Evolutionary conservation across 1,284 basidiomycete genomes (phyloP), one percentile per base, ranked within the genome.

Genomic region (Puccinia coronata): DNA sequence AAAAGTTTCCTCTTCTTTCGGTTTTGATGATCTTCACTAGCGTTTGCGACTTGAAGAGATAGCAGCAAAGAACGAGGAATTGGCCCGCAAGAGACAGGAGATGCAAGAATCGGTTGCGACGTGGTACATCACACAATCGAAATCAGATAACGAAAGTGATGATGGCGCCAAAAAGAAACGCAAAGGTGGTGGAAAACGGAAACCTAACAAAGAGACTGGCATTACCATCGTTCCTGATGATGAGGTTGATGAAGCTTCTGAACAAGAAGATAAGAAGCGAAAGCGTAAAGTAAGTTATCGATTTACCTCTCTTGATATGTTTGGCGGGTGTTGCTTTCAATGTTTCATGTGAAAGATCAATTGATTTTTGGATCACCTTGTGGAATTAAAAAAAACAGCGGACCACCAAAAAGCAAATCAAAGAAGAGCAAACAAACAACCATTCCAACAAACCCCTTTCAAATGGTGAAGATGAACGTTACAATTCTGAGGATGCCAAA

Each of bases 161-260:
- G 67, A 53, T 18, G 59, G 57, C 43, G 36, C n/a, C 77, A 83
- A 41, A 80, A 82, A 23, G 82, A 83, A 61, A 74, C 47, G 72
- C 55, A 75, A 71, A 82, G 34, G 65, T 41, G 81, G 53, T 49
- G 47, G 55, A 14, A 90, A 90, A 84, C 88, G 93, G 9, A 92
- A 93, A 67, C 23, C 9, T 16, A 69, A 47, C 14, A 79, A 79
- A 55, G 65, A 79, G 31, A 71, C 43, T 71, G 77, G 77, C 12
- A 65, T 79, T 18, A 53, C 49, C 6, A 71, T 79, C 41, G 77
- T 79, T 70, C 59, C 61, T 43, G 75, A 78, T 78, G 75, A 63
- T 67, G 63, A 78, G n/a, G 41, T 69, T 39, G 75, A 78, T 43
- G 59, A 78, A 34, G 77, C 49, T 9, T 71, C 77, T 36, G 77